Conservation (phyloP, 257 asterid genomes). For the Cynanchum wilfordii region DNA sequence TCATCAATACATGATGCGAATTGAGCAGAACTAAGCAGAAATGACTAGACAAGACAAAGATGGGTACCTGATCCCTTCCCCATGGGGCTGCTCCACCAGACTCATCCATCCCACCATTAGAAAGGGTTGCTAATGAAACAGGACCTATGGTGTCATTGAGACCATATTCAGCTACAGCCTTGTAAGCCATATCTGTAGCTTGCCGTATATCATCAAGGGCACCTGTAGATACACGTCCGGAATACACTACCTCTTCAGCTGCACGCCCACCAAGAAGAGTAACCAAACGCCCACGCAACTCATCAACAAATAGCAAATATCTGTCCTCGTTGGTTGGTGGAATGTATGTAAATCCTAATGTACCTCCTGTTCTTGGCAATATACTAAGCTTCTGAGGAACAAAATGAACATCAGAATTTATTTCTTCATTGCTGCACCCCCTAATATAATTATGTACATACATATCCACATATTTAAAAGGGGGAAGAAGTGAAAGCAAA, state of each 20-base stretch:
- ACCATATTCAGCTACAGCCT: constrained; percentile 98
- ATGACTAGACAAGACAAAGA: constrained; percentile 14
- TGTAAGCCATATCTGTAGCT: constrained; percentile 99
- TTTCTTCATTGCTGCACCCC: not conserved
- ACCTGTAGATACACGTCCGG: constrained; percentile 99
- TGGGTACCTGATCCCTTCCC: constrained; percentile 87
- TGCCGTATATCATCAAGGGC: constrained; percentile 93
- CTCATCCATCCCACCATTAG: constrained; percentile 94
- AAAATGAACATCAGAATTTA: constrained; percentile 12
- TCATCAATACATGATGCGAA: constrained; percentile 15
- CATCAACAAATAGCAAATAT: constrained; percentile 91
- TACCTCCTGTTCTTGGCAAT: constrained; percentile 98
- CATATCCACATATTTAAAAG: not conserved
- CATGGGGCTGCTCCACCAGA: constrained; percentile 69
- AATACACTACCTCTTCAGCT: constrained; percentile 86
- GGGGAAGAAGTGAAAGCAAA: not conserved
- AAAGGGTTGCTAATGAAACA: constrained; percentile 75
- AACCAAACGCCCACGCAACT: constrained; percentile 94
- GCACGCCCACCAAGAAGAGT: constrained; percentile 99
- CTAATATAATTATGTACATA: not conserved
- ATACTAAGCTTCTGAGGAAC: constrained; percentile 86
- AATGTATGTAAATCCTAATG: constrained; percentile 87
- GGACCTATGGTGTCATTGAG: constrained; percentile 86
- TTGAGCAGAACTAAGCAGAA: not conserved
- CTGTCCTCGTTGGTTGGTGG: constrained; percentile 93